Percentiles rank a stretch among this genome's conserved stretches.
These are phyloP conservation scores for Scheffersomyces stipitis DNA, from an alignment of 805 yeast species.

Conservation along the genomic window DNA sequence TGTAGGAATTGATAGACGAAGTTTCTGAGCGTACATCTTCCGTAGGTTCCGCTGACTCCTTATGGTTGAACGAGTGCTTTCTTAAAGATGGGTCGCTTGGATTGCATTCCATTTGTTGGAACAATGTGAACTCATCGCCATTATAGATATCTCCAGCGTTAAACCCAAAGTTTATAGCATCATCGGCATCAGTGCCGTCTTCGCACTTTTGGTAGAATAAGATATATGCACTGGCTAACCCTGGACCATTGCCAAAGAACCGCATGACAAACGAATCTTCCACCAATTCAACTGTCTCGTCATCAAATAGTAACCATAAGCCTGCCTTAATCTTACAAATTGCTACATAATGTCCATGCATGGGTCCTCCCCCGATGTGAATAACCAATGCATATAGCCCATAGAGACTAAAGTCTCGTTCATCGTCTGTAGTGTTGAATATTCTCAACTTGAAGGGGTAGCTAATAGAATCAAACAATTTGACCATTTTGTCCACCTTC, in stretches of 20 bases:
- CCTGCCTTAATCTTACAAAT: slow-evolving; percentile 72
- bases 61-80: slow-evolving; percentile 3
- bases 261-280: slow-evolving; percentile 79
- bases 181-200: slow-evolving; percentile 37
- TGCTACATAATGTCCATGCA: slow-evolving; percentile 94
- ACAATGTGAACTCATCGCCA: slow-evolving; percentile 29
- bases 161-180: slow-evolving; percentile 35
- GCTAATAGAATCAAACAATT: slow-evolving; percentile 79
- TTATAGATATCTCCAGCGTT: slow-evolving; percentile 28
- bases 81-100: slow-evolving; percentile 10
- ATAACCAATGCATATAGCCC: slow-evolving; percentile 86
- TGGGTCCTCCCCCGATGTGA: slow-evolving; percentile 97
- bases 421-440: slow-evolving; percentile 61
- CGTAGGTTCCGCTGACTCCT: background rate
- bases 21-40: slow-evolving; percentile 6
- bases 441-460: slow-evolving; percentile 75
- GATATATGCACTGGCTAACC: slow-evolving; percentile 89
- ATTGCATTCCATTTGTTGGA: slow-evolving; percentile 10
- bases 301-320: slow-evolving; percentile 94
- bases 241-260: slow-evolving; percentile 86
- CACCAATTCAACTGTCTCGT: slow-evolving; percentile 88
- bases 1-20: slow-evolving; percentile 9
- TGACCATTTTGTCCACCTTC: slow-evolving; percentile 73
- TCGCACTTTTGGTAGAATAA: slow-evolving; percentile 62
- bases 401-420: slow-evolving; percentile 53